Evolutionary conservation across 371 early-diverging fungal species (phyloP).

Genomic region (Rhizopus microsporus): DNA sequence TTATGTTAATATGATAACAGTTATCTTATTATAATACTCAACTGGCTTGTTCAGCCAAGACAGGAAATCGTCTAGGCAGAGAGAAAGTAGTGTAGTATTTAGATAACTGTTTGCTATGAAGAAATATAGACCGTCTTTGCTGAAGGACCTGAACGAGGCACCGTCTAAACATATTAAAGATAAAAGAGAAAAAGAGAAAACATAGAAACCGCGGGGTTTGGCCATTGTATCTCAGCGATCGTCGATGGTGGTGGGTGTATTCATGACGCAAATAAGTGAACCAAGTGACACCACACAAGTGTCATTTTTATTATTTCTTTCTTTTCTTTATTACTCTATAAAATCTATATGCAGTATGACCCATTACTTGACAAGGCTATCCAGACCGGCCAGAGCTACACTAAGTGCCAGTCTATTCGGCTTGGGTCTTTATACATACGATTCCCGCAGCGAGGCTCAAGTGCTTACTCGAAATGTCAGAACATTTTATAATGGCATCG

Average conservation of each 20-base stretch:
- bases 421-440: constrained; percentile 48
- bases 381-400: constrained; percentile 6
- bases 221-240: too few relatives aligned
- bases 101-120: constrained; percentile 11
- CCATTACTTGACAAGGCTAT: neutral
- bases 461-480: constrained; percentile 56
- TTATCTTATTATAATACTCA: neutral
- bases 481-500: constrained; percentile 62
- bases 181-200: neutral
- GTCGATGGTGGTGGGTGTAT: too few relatives aligned
- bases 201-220: too few relatives aligned
- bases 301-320: too few relatives aligned
- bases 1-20: neutral
- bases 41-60: neutral
- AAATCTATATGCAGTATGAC: neutral
- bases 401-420: constrained; percentile 23
- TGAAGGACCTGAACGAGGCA: neutral
- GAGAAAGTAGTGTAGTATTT: neutral
- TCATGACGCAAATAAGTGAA: too few relatives aligned
- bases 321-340: too few relatives aligned
- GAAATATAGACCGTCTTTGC: constrained; percentile 24
- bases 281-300: too few relatives aligned
- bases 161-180: neutral
- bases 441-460: constrained; percentile 60
- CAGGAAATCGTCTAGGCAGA: constrained; percentile 1